phyloP scores from a whole-genome alignment of 2,329 filamentous ascomycete genomes.

The Colletotrichum sp. region DNA sequence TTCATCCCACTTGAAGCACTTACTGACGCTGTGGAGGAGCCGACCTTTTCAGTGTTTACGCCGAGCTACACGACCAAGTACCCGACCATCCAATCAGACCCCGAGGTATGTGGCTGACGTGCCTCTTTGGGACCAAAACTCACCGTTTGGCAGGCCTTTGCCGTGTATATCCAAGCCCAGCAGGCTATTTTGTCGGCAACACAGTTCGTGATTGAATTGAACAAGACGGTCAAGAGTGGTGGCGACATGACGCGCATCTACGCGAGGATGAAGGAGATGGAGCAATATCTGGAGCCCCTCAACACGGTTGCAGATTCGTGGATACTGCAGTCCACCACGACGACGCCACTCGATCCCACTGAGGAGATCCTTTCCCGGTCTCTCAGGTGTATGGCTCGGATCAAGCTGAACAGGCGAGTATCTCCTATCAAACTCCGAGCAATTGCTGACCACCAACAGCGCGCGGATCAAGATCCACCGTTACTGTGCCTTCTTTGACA shows the following conservation, averaged over 20 bases:
- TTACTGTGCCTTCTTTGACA: conserved; percentile 55
- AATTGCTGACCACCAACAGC: conserved; percentile 30
- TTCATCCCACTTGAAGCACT: not conserved
- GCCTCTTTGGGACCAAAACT: not conserved
- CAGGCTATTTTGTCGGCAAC: conserved; percentile 52
- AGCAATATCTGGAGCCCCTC: conserved; percentile 40
- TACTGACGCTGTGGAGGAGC: conserved; percentile 34
- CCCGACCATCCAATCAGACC: conserved; percentile 44
- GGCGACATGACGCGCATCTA: conserved; percentile 45
- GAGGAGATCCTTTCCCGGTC: conserved; percentile 48
- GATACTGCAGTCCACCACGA: conserved; percentile 35
- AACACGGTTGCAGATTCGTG: conserved; percentile 40
- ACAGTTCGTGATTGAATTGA: conserved; percentile 53
- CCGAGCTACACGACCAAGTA: conserved; percentile 49
- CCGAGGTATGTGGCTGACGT: conserved; percentile 35
- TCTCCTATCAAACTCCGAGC: not conserved
- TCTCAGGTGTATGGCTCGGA: conserved; percentile 50
- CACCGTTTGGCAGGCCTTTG: conserved; percentile 39
- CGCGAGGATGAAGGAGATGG: conserved; percentile 45
- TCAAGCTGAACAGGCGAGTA: conserved; percentile 53
- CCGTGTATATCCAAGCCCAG: conserved; percentile 50
- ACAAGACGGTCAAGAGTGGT: conserved; percentile 42
- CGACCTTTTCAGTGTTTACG: conserved; percentile 47
- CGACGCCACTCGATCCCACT: conserved; percentile 37
- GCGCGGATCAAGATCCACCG: conserved; percentile 57